Percentiles rank a stretch among this genome's conserved stretches.
These are phyloP conservation scores for Boletus tomentosulus DNA, from an alignment of 768 basidiomycete species.

Conservation along the genomic window DNA sequence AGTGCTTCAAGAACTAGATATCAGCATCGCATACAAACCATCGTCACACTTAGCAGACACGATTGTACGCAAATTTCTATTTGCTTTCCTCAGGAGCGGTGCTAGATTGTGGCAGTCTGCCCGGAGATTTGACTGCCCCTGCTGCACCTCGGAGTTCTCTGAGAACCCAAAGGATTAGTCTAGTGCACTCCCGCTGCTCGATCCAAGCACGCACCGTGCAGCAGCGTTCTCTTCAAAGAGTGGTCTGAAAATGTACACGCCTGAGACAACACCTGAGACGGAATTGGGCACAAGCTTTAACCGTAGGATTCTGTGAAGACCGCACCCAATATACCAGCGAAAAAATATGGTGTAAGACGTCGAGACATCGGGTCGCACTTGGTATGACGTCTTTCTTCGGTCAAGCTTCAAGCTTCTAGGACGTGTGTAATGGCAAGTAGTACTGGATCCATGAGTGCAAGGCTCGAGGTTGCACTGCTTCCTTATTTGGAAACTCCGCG, in stretches of 20 bases:
- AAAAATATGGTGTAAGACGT: conserved; percentile 45
- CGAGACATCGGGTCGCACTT: conserved; percentile 26
- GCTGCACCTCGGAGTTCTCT: conserved; percentile 10
- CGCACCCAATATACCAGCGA: conserved; percentile 57
- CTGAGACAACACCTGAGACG: conserved; percentile 52
- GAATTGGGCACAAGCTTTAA: not conserved
- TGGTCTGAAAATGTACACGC: conserved; percentile 65
- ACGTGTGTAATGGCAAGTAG: not conserved
- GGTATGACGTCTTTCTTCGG: not conserved
- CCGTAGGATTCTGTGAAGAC: not conserved
- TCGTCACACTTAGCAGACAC: not conserved
- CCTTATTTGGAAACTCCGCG: conserved; percentile 29
- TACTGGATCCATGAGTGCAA: too few species aligned
- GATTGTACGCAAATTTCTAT: conserved; percentile 1
- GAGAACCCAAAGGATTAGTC: conserved; percentile 1
- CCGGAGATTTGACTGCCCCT: conserved; percentile 1
- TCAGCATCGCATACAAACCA: not conserved
- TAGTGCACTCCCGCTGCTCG: too few species aligned
- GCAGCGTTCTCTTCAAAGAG: conserved; percentile 23
- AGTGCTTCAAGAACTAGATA: not conserved
- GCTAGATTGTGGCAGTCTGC: not conserved
- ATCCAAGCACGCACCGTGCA: conserved; percentile 11
- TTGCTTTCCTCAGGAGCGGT: conserved; percentile 6
- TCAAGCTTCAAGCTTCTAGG: not conserved
- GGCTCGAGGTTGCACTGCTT: not conserved